Conservation (phyloP, 148 eudicot genomes). For the Chenopodium berlandieri region DNA sequence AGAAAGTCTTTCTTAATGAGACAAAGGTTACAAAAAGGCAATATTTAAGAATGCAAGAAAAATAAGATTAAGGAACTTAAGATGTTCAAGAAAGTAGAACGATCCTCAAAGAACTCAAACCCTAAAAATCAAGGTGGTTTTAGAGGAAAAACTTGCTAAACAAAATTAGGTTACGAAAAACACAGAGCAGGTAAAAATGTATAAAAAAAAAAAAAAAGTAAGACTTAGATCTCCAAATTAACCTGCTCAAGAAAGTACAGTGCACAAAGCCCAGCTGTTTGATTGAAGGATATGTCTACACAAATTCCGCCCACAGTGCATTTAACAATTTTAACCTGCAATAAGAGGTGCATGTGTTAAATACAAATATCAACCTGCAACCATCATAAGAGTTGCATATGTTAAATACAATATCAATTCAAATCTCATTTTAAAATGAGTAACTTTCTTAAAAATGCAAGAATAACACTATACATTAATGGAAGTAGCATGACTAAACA, state of each 20-base stretch:
- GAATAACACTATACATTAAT: not conserved
- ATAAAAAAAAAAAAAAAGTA: too few species aligned
- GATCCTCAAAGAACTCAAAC: too few species aligned
- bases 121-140: too few species aligned
- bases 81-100: conserved; percentile 45
- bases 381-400: not conserved
- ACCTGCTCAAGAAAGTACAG: conserved; percentile 52
- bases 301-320: conserved; percentile 44
- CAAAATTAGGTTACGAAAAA: too few species aligned
- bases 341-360: not conserved
- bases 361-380: not conserved
- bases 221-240: not conserved
- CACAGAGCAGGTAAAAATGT: too few species aligned
- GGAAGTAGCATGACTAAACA: not conserved
- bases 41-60: not conserved
- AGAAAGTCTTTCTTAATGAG: not conserved
- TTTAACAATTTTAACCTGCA: conserved; percentile 50
- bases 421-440: not conserved
- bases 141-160: too few species aligned
- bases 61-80: conserved; percentile 3
- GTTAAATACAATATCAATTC: not conserved
- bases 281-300: conserved; percentile 57
- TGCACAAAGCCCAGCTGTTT: conserved; percentile 44
- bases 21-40: not conserved
- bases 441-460: not conserved